Conservation (phyloP, 371 early-diverging fungal genomes). For the Syncephalastrum monosporum region DNA sequence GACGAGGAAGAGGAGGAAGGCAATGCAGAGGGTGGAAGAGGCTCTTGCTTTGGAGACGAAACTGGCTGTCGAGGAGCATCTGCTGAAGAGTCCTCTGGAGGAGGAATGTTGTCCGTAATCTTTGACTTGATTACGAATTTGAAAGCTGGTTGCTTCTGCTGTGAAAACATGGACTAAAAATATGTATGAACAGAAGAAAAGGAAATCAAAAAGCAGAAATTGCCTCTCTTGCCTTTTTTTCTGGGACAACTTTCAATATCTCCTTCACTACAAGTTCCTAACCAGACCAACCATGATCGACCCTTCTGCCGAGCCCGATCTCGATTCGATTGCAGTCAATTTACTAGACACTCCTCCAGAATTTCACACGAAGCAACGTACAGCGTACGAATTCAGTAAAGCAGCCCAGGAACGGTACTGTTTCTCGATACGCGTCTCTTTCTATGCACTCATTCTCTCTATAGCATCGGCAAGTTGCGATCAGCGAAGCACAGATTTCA, state of each 20-base stretch:
- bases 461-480: no score
- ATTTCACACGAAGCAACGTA: no score
- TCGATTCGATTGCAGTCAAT: not conserved
- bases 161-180: constrained; percentile 30
- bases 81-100: not conserved
- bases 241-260: not conserved
- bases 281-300: not conserved
- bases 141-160: constrained; percentile 38
- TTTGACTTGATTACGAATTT: constrained; percentile 47
- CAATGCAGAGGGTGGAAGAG: not conserved
- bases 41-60: not conserved
- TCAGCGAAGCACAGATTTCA: no score
- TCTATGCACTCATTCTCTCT: no score
- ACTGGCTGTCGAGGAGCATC: not conserved
- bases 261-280: no score
- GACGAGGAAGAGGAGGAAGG: not conserved
- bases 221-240: not conserved
- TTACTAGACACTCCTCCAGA: no score
- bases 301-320: not conserved
- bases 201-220: not conserved
- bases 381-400: no score
- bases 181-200: constrained; percentile 1
- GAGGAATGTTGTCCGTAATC: constrained; percentile 12
- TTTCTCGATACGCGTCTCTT: no score
- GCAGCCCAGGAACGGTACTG: no score